phyloP scores from a whole-genome alignment of 352 stramenopile genomes.

The Globisporangium carolinianum region DNA sequence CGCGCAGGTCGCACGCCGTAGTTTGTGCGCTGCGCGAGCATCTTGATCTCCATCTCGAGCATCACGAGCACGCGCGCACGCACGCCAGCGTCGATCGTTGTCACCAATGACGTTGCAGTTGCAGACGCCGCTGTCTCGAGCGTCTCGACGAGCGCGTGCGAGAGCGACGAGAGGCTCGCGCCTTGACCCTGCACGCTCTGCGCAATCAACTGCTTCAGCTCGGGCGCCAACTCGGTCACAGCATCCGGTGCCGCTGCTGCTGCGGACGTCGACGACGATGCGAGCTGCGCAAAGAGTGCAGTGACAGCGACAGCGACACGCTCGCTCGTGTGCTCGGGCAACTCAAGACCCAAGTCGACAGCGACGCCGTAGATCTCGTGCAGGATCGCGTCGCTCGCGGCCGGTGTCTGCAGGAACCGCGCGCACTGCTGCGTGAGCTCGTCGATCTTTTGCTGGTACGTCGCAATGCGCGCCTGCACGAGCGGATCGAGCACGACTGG shows the following conservation, averaged over 20 bases:
- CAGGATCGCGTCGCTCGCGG: conserved; percentile 29
- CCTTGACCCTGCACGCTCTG: conserved; percentile 36
- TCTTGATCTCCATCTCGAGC: conserved; percentile 87
- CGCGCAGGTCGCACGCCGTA: conserved; percentile 63
- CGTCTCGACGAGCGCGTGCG: conserved; percentile 21
- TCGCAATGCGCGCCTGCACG: conserved; percentile 55
- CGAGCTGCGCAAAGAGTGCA: conserved; percentile 9
- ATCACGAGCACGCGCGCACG: conserved; percentile 20
- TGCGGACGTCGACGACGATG: neutral
- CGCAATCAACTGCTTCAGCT: conserved; percentile 47
- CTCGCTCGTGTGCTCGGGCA: conserved; percentile 17
- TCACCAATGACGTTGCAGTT: too few relatives aligned
- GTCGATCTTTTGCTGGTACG: conserved; percentile 70
- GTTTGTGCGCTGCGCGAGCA: conserved; percentile 67
- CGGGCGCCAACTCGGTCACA: conserved; percentile 16
- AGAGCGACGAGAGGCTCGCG: conserved; percentile 32
- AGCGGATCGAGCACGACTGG: conserved; percentile 41
- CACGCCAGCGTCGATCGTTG: conserved; percentile 7
- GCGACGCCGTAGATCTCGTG: conserved; percentile 70
- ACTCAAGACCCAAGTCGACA: conserved; percentile 30
- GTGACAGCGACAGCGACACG: conserved; percentile 8
- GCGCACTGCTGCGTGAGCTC: conserved; percentile 48
- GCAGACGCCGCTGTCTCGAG: conserved; percentile 12
- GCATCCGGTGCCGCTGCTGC: conserved; percentile 16
- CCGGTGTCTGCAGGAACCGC: conserved; percentile 21